Evolutionary conservation across 164 flowering plant genomes (phyloP), one percentile per base, ranked within the genome.

Genomic region (Annona cherimola): DNA sequence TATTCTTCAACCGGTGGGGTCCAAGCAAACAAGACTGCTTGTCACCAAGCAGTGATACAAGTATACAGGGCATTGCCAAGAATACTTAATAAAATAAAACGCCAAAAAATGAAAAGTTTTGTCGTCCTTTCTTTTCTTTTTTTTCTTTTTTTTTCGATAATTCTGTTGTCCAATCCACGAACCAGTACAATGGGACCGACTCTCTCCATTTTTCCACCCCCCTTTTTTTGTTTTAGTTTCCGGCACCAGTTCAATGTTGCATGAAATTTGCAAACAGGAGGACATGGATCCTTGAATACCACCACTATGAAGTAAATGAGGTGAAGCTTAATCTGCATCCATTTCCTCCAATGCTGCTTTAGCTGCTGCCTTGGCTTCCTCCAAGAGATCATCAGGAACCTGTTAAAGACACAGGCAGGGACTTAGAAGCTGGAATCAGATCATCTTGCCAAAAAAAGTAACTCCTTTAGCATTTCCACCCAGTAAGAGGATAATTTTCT

Each of bases 261-360:
- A 43, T 66, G 42, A 16, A 66, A 66, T 14, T 50, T 66, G 46
- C 18, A 35, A 4, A 40, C 20, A 45, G 5, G 26, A 44, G 46
- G 46, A 18, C 59, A 55, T 57, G 45, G 43, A 14, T 16, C 26
- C n/a, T 11, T 39, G 8, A 12, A 45, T n/a, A 42, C 45, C 67
- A 65, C 67, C 7, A 26, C 35, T 16, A 9, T 7, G 7, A 66
- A 3, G 43, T 20, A 44, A 26, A 26, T 20, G 42, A 46, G 11
- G 11, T 7, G 57, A 7, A 45, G 57, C 71, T 74, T 74, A 87
- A 79, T 87, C 90, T n/a, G 90, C 90, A 81, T 87, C 90, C 90
- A 85, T 87, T 74, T 87, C 90, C 76, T 85, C 88, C 20, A 85
- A 73, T 62, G 90, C 90, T 55, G 90, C 87, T 73, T 81, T 83